Conservation (phyloP, 176 grass and related monocot genomes). For the Carex littledalei region DNA sequence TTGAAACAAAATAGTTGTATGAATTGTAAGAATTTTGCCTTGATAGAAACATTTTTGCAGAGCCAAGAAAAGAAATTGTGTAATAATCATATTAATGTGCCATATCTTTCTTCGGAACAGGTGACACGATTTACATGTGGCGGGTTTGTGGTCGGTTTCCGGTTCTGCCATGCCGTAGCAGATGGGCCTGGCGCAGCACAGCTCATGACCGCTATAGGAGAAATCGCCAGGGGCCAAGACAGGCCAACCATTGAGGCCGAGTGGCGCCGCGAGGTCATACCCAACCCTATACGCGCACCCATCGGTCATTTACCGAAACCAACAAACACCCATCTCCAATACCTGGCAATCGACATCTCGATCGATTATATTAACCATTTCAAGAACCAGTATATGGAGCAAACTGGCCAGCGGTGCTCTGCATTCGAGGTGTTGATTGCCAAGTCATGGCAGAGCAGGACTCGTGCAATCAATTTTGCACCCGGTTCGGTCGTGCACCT, state of each 20-base stretch:
- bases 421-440: constrained; percentile 83
- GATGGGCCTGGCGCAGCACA: constrained; percentile 65
- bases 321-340: constrained; percentile 40
- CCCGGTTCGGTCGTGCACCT: constrained; percentile 47
- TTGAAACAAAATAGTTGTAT: neutral
- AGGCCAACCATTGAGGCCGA: constrained; percentile 26
- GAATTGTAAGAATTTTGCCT: neutral
- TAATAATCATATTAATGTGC: neutral
- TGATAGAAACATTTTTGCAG: neutral
- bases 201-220: constrained; percentile 62
- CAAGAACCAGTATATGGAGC: constrained; percentile 43
- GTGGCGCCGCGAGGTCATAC: constrained; percentile 60
- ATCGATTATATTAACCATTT: constrained; percentile 65
- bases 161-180: constrained; percentile 74
- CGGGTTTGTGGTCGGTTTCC: constrained; percentile 75
- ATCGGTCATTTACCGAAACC: constrained; percentile 40
- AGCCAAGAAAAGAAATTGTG: neutral
- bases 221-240: constrained; percentile 37
- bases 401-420: constrained; percentile 59
- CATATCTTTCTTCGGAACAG: neutral
- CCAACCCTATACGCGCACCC: constrained; percentile 25
- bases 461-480: constrained; percentile 44
- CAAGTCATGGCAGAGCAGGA: constrained; percentile 71
- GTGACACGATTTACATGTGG: constrained; percentile 67
- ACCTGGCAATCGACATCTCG: constrained; percentile 71